phyloP scores from a whole-genome alignment of 192 early-diverging fungal genomes.

The Backusella tarrabulga region DNA sequence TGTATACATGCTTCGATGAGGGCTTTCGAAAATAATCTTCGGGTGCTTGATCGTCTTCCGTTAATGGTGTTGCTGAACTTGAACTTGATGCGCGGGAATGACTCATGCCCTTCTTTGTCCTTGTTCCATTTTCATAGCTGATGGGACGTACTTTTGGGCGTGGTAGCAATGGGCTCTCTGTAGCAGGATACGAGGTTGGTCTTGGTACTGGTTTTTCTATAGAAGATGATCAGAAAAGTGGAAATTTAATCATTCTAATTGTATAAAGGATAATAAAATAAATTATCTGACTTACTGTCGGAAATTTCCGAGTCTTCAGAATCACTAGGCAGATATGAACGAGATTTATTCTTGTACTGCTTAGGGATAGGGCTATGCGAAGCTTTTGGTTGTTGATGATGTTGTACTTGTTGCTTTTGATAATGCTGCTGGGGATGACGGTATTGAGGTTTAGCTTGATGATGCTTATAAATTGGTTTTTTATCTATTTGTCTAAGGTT shows the following conservation, averaged over 20 bases:
- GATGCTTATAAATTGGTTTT: background rate
- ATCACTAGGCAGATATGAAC: background rate
- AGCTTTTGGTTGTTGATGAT: background rate
- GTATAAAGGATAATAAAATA: background rate
- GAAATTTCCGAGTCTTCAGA: background rate
- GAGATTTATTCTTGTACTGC: background rate
- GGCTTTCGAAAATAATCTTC: background rate
- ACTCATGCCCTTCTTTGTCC: background rate
- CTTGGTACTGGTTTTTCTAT: background rate
- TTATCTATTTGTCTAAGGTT: background rate
- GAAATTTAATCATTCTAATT: background rate
- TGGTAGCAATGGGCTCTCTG: background rate
- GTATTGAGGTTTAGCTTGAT: background rate
- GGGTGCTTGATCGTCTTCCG: background rate
- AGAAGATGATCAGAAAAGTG: background rate
- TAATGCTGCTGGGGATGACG: background rate
- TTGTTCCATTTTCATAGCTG: background rate
- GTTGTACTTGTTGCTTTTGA: background rate
- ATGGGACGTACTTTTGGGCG: background rate
- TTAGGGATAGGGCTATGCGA: background rate
- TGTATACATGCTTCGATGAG: background rate
- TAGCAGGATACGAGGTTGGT: background rate
- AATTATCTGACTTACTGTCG: background rate
- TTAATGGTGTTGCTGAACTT: constrained; percentile 6
- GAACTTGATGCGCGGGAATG: constrained; percentile 2